These are phyloP conservation scores for Sinapis alba DNA, from an alignment of 441 rosid species.

Conservation along the genomic window DNA sequence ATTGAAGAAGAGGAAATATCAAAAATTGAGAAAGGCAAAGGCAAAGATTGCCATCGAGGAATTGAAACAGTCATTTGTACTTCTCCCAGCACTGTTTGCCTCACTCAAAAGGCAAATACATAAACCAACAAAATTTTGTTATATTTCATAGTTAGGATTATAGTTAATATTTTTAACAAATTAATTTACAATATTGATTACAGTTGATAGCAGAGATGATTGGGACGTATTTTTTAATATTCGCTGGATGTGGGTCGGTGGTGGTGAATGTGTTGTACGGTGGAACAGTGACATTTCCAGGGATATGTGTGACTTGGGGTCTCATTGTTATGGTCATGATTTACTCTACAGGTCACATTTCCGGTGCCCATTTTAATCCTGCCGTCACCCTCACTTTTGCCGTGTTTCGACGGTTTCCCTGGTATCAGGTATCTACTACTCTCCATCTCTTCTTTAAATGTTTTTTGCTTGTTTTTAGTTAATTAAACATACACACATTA, in stretches of 20 bases:
- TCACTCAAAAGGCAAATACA: constrained; percentile 52
- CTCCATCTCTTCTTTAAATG: background rate
- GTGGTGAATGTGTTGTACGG: constrained; percentile 70
- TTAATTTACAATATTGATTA: background rate
- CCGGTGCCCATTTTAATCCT: constrained; percentile 91
- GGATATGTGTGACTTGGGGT: constrained; percentile 82
- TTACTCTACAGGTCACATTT: constrained; percentile 72
- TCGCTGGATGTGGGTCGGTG: constrained; percentile 74
- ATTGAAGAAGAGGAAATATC: constrained; percentile 37
- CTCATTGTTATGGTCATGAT: constrained; percentile 76
- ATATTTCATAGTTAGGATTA: background rate
- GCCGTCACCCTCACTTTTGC: constrained; percentile 70
- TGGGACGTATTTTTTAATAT: constrained; percentile 73
- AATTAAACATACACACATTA: background rate
- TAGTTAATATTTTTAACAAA: background rate
- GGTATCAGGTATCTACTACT: constrained; percentile 37
- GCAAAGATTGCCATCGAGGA: constrained; percentile 27
- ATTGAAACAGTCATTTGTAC: constrained; percentile 36
- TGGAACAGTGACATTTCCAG: constrained; percentile 76
- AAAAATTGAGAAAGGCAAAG: constrained; percentile 30
- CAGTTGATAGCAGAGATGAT: constrained; percentile 73
- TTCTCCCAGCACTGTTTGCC: constrained; percentile 45
- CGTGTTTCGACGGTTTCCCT: constrained; percentile 50
- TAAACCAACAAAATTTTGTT: background rate
- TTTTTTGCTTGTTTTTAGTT: background rate